phyloP scores from a whole-genome alignment of 495 filamentous ascomycete species.

The Darksidea phi region DNA sequence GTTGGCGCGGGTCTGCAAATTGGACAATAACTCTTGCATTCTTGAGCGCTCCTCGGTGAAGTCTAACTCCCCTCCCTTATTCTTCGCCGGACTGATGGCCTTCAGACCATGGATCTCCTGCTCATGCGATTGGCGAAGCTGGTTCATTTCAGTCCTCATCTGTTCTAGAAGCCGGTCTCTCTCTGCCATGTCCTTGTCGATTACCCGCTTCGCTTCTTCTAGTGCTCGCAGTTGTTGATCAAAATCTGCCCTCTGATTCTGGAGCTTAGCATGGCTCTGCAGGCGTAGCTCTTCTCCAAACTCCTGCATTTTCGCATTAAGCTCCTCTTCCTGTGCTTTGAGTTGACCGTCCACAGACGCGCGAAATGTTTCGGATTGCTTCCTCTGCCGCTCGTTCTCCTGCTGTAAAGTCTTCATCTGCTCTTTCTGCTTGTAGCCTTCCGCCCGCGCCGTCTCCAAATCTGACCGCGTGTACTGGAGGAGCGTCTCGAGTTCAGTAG shows the following conservation, averaged over 20 bases:
- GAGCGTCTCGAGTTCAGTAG: slow-evolving; percentile 31
- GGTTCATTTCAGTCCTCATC: slow-evolving; percentile 20
- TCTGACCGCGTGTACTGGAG: slow-evolving; percentile 26
- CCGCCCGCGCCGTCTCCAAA: slow-evolving; percentile 13
- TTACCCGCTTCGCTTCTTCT: slow-evolving; percentile 17
- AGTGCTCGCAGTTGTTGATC: slow-evolving; percentile 26
- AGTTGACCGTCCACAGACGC: not conserved
- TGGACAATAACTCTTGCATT: slow-evolving; percentile 9
- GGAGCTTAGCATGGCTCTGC: slow-evolving; percentile 24
- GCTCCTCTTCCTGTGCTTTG: slow-evolving; percentile 17
- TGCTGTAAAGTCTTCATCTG: slow-evolving; percentile 9
- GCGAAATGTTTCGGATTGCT: not conserved
- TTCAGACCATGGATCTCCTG: not conserved
- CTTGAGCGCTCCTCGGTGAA: slow-evolving; percentile 8
- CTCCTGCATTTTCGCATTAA: slow-evolving; percentile 25
- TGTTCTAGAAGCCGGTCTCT: slow-evolving; percentile 20
- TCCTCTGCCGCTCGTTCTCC: not conserved
- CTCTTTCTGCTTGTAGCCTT: slow-evolving; percentile 22
- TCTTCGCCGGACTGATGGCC: slow-evolving; percentile 6
- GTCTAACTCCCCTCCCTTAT: slow-evolving; percentile 13
- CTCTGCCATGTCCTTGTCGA: slow-evolving; percentile 1
- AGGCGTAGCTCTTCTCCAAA: slow-evolving; percentile 22
- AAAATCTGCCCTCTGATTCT: slow-evolving; percentile 29
- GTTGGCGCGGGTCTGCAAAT: slow-evolving; percentile 14
- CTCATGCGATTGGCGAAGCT: slow-evolving; percentile 18